phyloP scores from a whole-genome alignment of 495 filamentous ascomycete species.

The Tuber brumale region DNA sequence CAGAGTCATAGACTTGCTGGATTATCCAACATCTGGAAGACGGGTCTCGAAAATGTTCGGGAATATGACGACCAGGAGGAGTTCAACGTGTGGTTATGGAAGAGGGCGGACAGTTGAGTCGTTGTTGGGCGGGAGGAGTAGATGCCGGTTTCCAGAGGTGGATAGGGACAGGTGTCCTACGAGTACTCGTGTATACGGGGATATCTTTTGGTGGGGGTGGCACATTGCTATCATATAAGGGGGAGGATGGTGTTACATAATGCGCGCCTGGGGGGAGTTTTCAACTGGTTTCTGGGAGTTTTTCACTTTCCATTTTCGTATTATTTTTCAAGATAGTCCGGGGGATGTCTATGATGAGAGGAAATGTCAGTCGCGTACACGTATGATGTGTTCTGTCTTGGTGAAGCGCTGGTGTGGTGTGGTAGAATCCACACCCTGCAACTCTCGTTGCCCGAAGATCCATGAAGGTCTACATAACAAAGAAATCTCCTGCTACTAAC shows the following conservation, averaged over 20 bases:
- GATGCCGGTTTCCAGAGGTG: not conserved
- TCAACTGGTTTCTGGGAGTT: not conserved
- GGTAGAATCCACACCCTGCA: not conserved
- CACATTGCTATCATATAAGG: not conserved
- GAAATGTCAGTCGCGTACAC: not conserved
- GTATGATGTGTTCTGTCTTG: not conserved
- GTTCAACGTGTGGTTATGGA: conserved; percentile 50
- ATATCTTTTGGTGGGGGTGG: not conserved
- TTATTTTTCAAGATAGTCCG: not conserved
- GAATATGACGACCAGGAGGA: conserved; percentile 40
- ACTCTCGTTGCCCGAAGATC: not conserved
- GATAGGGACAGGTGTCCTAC: not conserved
- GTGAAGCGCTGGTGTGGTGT: not conserved
- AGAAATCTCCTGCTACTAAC: not conserved
- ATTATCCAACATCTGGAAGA: conserved; percentile 43
- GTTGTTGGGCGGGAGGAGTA: not conserved
- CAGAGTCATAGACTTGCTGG: conserved; percentile 42
- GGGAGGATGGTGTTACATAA: not conserved
- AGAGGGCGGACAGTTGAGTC: conserved; percentile 19
- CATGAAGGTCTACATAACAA: not conserved
- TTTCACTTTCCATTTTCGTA: not conserved
- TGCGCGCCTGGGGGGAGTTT: not conserved
- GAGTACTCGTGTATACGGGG: not conserved
- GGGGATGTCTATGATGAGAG: not conserved
- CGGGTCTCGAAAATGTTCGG: conserved; percentile 36